Evolutionary conservation across 495 filamentous ascomycete genomes (phyloP).

Genomic region (Aspergillus kassunensis): DNA sequence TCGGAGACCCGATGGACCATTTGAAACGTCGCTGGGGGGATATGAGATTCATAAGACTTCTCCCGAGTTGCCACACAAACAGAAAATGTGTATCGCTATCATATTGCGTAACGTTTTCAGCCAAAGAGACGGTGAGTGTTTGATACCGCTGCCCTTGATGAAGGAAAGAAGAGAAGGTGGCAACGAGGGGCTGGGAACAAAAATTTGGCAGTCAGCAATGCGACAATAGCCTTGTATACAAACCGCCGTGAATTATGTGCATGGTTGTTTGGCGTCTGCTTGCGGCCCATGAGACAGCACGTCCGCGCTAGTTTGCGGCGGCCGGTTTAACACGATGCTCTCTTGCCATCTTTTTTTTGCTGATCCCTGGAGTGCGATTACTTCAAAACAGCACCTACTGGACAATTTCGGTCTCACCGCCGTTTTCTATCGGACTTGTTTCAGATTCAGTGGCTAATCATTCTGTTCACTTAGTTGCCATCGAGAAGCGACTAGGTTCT

Average conservation of each 20-base stretch:
- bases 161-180: neutral
- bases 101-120: constrained; percentile 68
- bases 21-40: constrained; percentile 51
- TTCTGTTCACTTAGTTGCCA: constrained; percentile 13
- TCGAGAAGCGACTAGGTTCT: constrained; percentile 19
- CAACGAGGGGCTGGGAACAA: neutral
- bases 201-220: constrained; percentile 1
- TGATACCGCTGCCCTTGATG: neutral
- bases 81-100: constrained; percentile 72
- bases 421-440: constrained; percentile 5
- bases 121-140: constrained; percentile 59
- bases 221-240: constrained; percentile 8
- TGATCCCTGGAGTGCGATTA: constrained; percentile 11
- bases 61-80: constrained; percentile 62
- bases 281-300: constrained; percentile 22
- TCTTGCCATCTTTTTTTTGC: constrained; percentile 14
- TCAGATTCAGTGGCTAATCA: constrained; percentile 17
- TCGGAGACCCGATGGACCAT: constrained; percentile 41
- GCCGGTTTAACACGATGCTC: constrained; percentile 28
- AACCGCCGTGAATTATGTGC: neutral
- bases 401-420: constrained; percentile 7
- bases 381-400: constrained; percentile 4
- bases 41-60: constrained; percentile 73
- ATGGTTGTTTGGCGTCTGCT: constrained; percentile 1
- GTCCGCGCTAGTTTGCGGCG: constrained; percentile 28